A percentile compares a stretch with the other conserved stretches of the same genome.
Conservation (phyloP, 306 rosid species). For the Pterocarpus macrocarpus region DNA sequence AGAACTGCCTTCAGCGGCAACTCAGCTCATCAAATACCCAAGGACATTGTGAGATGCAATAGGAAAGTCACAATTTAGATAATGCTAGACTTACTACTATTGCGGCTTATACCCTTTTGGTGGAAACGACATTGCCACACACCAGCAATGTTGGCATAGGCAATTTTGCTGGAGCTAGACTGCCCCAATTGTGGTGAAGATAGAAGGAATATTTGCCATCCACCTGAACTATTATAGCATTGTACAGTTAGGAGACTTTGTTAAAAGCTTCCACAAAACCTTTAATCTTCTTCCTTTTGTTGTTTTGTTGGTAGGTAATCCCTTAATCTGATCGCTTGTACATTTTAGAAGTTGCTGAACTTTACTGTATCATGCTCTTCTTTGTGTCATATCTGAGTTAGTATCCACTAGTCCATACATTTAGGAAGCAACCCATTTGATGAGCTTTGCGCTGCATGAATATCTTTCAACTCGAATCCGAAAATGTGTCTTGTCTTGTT, state of each 20-base stretch:
- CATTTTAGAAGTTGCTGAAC: no score
- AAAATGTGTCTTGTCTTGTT: no score
- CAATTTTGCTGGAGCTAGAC: no score
- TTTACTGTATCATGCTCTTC: no score
- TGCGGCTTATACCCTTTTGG: constrained; percentile 45
- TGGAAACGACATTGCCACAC: constrained; percentile 44
- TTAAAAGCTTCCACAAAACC: constrained; percentile 29
- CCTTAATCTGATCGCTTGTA: not conserved
- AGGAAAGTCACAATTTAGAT: constrained; percentile 42
- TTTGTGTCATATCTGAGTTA: no score
- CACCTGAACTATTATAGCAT: constrained; percentile 40
- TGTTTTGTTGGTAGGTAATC: constrained; percentile 27
- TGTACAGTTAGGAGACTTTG: constrained; percentile 50
- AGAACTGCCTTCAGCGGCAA: constrained; percentile 60
- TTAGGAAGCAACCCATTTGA: no score
- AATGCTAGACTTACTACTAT: constrained; percentile 42
- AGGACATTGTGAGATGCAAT: constrained; percentile 43
- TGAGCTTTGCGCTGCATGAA: no score
- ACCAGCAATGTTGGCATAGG: constrained; percentile 24
- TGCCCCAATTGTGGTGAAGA: no score
- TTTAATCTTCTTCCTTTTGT: constrained; percentile 31
- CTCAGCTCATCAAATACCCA: constrained; percentile 53
- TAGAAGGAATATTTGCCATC: no score
- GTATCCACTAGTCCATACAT: no score
- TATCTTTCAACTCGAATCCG: no score